phyloP scores from a whole-genome alignment of 2,329 filamentous ascomycete species.

The Phaeosphaeria sp. region DNA sequence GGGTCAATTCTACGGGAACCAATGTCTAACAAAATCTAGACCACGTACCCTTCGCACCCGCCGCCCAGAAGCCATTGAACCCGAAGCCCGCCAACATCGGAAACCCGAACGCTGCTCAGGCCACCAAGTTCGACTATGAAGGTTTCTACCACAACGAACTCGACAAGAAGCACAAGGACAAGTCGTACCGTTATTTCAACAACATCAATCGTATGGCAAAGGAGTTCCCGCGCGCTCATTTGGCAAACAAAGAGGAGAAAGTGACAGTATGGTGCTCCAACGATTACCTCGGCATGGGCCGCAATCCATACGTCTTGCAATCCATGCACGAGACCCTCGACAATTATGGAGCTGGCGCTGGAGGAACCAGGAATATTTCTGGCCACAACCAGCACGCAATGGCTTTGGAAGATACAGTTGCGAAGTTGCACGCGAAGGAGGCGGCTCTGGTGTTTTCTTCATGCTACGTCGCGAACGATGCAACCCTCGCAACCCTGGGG shows the following conservation, averaged over 20 bases:
- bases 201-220: slow-evolving; percentile 99
- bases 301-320: slow-evolving; percentile 84
- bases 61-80: slow-evolving; percentile 32
- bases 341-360: slow-evolving; percentile 92
- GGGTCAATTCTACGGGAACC: neutral
- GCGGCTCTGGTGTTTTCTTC: slow-evolving; percentile 93
- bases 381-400: slow-evolving; percentile 97
- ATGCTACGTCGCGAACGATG: slow-evolving; percentile 98
- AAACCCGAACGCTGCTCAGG: slow-evolving; percentile 56
- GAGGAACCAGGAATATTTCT: slow-evolving; percentile 96
- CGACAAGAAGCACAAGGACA: slow-evolving; percentile 99
- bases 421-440: slow-evolving; percentile 90
- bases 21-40: slow-evolving; percentile 28
- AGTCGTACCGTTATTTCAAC: slow-evolving; percentile 99
- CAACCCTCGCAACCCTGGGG: slow-evolving; percentile 93
- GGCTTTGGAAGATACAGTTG: slow-evolving; percentile 78
- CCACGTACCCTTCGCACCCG: slow-evolving; percentile 36
- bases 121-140: slow-evolving; percentile 84
- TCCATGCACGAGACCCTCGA: slow-evolving; percentile 95
- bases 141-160: slow-evolving; percentile 86
- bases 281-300: slow-evolving; percentile 97
- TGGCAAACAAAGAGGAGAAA: slow-evolving; percentile 78
- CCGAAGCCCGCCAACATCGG: slow-evolving; percentile 40
- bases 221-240: slow-evolving; percentile 95
- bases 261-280: slow-evolving; percentile 99